phyloP scores from a whole-genome alignment of 257 asterid species.

The Salvia splendens region DNA sequence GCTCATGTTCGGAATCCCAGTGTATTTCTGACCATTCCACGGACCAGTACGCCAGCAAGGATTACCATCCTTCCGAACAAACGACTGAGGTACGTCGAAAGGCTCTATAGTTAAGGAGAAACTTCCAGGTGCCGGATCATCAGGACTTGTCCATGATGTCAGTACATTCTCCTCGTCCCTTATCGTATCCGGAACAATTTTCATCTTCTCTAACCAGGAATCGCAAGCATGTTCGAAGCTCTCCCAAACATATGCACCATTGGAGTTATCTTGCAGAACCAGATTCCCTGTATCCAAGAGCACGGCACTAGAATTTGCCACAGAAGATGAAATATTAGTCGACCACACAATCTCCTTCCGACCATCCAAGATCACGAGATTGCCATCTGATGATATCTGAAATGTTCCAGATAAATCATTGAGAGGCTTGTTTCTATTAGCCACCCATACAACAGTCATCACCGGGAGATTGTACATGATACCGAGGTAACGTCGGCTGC shows the following conservation, averaged over 20 bases:
- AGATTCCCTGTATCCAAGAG: slow-evolving; percentile 50
- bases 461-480: slow-evolving; percentile 41
- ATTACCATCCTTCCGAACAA: slow-evolving; percentile 24
- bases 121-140: slow-evolving; percentile 57
- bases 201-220: slow-evolving; percentile 27
- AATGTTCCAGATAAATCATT: slow-evolving; percentile 22
- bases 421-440: slow-evolving; percentile 14
- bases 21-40: slow-evolving; percentile 46
- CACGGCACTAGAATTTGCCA: slow-evolving; percentile 33
- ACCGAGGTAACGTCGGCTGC: slow-evolving; percentile 40
- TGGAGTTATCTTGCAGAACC: slow-evolving; percentile 18
- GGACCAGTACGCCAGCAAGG: slow-evolving; percentile 57
- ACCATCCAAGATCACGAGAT: slow-evolving; percentile 47
- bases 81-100: neutral
- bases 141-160: slow-evolving; percentile 51
- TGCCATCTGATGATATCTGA: slow-evolving; percentile 40
- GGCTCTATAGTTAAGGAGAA: slow-evolving; percentile 34
- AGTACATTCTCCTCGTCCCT: slow-evolving; percentile 1
- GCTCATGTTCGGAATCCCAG: slow-evolving; percentile 36
- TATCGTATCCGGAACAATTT: slow-evolving; percentile 11
- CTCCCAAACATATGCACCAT: slow-evolving; percentile 25
- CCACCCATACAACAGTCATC: slow-evolving; percentile 22
- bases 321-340: slow-evolving; percentile 25
- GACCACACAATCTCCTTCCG: slow-evolving; percentile 40
- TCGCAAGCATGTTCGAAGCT: slow-evolving; percentile 30